Percentiles rank a stretch among this genome's conserved stretches.
phyloP scores from a whole-genome alignment of 2,329 filamentous ascomycete genomes.

The Fusarium floridanum region DNA sequence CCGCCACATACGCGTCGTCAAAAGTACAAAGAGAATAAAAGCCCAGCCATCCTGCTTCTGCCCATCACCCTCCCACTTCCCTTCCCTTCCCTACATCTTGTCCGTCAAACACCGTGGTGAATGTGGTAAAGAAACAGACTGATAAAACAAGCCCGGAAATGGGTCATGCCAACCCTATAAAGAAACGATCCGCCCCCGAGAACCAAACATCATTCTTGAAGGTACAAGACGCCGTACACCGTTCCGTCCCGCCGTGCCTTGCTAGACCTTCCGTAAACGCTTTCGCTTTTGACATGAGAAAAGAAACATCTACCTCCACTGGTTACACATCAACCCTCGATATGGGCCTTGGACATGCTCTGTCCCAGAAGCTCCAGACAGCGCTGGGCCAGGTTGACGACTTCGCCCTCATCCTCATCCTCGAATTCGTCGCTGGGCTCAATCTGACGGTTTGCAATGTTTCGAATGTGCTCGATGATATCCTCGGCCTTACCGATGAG shows the following conservation, averaged over 20 bases:
- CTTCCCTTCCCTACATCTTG: constrained; percentile 20
- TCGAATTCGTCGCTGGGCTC: constrained; percentile 89
- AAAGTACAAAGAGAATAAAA: constrained; percentile 43
- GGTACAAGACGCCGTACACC: constrained; percentile 50
- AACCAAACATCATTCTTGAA: constrained; percentile 46
- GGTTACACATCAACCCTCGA: constrained; percentile 74
- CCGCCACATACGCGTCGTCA: constrained; percentile 54
- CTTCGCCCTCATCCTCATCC: constrained; percentile 92
- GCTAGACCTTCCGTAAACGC: constrained; percentile 37
- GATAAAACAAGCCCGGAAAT: constrained; percentile 32
- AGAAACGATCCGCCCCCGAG: constrained; percentile 35
- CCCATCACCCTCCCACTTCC: constrained; percentile 4
- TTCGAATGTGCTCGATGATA: constrained; percentile 90
- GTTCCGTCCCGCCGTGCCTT: constrained; percentile 37
- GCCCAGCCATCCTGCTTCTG: constrained; percentile 32
- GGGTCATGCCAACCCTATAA: constrained; percentile 40
- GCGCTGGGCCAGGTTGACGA: constrained; percentile 89
- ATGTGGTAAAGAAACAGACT: constrained; percentile 31
- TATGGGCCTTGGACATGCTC: constrained; percentile 80
- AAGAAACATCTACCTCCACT: constrained; percentile 20
- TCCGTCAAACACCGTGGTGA: constrained; percentile 36
- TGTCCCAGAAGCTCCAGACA: constrained; percentile 89
- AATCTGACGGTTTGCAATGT: constrained; percentile 89
- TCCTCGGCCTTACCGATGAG: constrained; percentile 92
- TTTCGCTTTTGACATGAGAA: constrained; percentile 47